phyloP scores from a whole-genome alignment of 306 rosid genomes.

The Begonia masoniana region DNA sequence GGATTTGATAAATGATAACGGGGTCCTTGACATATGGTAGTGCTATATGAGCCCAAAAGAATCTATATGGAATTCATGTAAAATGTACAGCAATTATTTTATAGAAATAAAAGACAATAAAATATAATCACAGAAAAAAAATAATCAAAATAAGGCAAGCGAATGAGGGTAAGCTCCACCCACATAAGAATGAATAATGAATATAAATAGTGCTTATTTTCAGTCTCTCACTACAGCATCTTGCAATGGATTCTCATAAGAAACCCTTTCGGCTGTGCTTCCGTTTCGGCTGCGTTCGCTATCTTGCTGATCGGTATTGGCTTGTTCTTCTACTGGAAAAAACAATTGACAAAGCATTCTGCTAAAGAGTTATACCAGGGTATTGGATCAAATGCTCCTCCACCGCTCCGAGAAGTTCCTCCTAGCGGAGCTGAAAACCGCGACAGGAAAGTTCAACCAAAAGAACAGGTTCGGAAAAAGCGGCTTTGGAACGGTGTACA shows the following conservation, averaged over 20 bases:
- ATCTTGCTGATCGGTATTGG: constrained; percentile 13
- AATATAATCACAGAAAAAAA: constrained; percentile 39
- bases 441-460: constrained; percentile 45
- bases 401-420: constrained; percentile 36
- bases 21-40: no score
- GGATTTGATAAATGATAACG: no score
- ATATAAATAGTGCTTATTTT: no score
- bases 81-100: no score
- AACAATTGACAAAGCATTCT: constrained; percentile 6
- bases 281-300: constrained; percentile 9
- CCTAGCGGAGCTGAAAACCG: constrained; percentile 31
- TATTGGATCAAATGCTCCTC: constrained; percentile 42
- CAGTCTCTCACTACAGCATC: no score
- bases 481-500: constrained; percentile 74
- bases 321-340: constrained; percentile 12
- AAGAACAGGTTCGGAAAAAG: constrained; percentile 66
- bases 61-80: no score
- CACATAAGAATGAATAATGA: no score
- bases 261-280: no score
- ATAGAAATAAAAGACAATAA: no score
- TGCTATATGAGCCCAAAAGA: no score
- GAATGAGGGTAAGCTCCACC: constrained; percentile 33
- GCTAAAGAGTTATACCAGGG: constrained; percentile 30
- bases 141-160: constrained; percentile 17
- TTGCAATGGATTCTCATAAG: no score